Percentiles rank a stretch among this genome's conserved stretches.
These are phyloP conservation scores for Colletotrichum orbiculare DNA, from an alignment of 2,329 filamentous ascomycete genomes.

Conservation along the genomic window DNA sequence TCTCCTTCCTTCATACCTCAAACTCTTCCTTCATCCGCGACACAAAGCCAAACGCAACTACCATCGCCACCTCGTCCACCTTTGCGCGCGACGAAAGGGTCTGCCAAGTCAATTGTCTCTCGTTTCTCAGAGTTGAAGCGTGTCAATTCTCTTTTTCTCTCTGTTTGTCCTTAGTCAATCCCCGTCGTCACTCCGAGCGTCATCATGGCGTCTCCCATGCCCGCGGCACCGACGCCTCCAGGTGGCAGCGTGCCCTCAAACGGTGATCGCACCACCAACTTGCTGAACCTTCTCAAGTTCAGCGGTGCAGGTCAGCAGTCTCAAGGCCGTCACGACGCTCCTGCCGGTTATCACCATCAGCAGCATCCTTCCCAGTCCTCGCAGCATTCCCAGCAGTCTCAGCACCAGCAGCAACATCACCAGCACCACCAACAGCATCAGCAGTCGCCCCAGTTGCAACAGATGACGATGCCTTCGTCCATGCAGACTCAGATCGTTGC, in stretches of 20 bases:
- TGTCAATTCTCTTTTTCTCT: too few species aligned
- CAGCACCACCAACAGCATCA: constrained; percentile 40
- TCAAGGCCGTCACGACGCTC: constrained; percentile 36
- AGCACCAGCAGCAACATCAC: constrained; percentile 40
- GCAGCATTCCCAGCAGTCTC: constrained; percentile 38
- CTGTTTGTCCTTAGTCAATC: constrained; percentile 19
- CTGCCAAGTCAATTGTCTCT: constrained; percentile 28
- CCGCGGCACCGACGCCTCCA: constrained; percentile 63
- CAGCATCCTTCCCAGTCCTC: constrained; percentile 31
- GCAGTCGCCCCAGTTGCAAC: constrained; percentile 40
- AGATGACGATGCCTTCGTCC: constrained; percentile 41
- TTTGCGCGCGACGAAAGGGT: constrained; percentile 34
- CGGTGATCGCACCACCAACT: constrained; percentile 62
- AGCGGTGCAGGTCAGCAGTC: constrained; percentile 51
- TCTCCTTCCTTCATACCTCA: background rate
- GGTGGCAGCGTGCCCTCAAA: constrained; percentile 50
- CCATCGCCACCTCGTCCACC: constrained; percentile 1
- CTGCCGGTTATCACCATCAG: constrained; percentile 20
- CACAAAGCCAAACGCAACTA: constrained; percentile 1
- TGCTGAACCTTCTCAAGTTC: constrained; percentile 73
- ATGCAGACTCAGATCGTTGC: constrained; percentile 61
- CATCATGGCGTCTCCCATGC: constrained; percentile 52
- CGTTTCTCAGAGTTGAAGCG: constrained; percentile 5
- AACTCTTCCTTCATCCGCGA: constrained; percentile 4
- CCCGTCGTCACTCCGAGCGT: constrained; percentile 22